Percentiles rank a stretch among this genome's conserved stretches.
Conservation (phyloP, 225 moss, liverwort and hornwort species). For the Thuidium tamariscinum region DNA sequence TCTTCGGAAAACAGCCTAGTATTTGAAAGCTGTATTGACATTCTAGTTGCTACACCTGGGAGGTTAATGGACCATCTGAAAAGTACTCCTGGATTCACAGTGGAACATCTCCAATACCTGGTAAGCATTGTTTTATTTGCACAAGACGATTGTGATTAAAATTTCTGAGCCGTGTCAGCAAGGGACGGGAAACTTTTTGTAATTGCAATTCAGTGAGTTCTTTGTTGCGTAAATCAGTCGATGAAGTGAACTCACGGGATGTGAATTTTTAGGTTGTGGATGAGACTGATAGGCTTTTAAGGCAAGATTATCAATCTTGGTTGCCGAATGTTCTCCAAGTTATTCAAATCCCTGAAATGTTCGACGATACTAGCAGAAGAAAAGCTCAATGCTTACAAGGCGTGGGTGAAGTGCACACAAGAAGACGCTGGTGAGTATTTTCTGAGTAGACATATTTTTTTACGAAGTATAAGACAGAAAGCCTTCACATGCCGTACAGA, state of each 20-base stretch:
- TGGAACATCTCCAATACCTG: conserved; percentile 78
- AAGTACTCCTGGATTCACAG: conserved; percentile 75
- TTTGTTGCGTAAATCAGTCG: neutral
- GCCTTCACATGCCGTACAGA: neutral
- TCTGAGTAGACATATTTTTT: neutral
- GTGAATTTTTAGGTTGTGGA: conserved; percentile 66
- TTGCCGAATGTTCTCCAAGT: conserved; percentile 72
- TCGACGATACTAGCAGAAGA: conserved; percentile 7
- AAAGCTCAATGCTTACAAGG: conserved; percentile 20
- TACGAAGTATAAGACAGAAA: neutral
- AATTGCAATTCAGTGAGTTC: neutral
- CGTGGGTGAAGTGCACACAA: conserved; percentile 38
- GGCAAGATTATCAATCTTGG: conserved; percentile 98
- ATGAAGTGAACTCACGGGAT: neutral
- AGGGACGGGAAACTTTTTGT: neutral
- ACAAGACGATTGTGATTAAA: neutral
- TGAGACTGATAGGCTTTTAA: conserved; percentile 88
- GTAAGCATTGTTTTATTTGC: conserved; percentile 23
- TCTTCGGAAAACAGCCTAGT: conserved; percentile 8
- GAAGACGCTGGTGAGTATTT: conserved; percentile 54
- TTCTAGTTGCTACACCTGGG: conserved; percentile 92
- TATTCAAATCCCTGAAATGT: conserved; percentile 25
- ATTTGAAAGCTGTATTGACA: conserved; percentile 65
- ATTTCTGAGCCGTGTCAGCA: neutral
- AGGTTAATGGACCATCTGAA: conserved; percentile 88